Base-by-base conservation (phyloP, 2,329 filamentous ascomycete species). In the Xenosphaeropsis pyriputrescens region DNA sequence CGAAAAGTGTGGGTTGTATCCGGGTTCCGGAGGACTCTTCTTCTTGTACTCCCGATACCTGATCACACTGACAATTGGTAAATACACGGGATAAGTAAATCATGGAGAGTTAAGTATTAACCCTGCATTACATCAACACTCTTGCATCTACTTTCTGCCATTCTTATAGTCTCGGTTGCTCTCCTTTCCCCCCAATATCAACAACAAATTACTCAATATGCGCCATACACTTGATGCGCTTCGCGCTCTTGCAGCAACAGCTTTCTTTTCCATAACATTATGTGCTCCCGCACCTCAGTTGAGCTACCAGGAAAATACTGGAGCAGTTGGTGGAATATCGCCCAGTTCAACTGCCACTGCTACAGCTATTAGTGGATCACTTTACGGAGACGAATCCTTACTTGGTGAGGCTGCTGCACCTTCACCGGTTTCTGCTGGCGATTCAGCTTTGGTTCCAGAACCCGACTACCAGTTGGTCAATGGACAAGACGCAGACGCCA, bases 401-500 rank as follows among this genome's bases (percentile, higher is more conserved):
- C 51, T 63, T 30, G 64, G 63, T 19, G 62, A 59, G 33, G 55
- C 57, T 26, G 58, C 60, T 13, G 40, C 53, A 2, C 52, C 54
- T 5, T 55, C 56, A 3, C 58, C 62, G 5, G 48, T 60, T 29
- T 54, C 57, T 2, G 54, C 56, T 8, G 55, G 55, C 2, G 55
- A 59, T 22, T 61, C 55, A 2, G 63, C 63, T 19, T 42, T 57
- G 1, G 60, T 67, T 4, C 39, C 43, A 2, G 14, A n/a, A 32
- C 12, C 60, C 15, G 46, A 56, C 4, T 64, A 59, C 36, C 51
- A 64, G 29, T 57, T 67, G 8, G 65, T 68, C 8, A 53, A 58
- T 1, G 69, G 66, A 0, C 72, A 77, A 47, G 62, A 62, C 1
- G 64, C 64, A 0, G 59, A 68, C 35, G 56, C 60, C 0, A 54